A percentile compares a stretch with the other conserved stretches of the same genome.
phyloP scores from a whole-genome alignment of 73 alveolate genomes.

The Symbiodinium pilosum region DNA sequence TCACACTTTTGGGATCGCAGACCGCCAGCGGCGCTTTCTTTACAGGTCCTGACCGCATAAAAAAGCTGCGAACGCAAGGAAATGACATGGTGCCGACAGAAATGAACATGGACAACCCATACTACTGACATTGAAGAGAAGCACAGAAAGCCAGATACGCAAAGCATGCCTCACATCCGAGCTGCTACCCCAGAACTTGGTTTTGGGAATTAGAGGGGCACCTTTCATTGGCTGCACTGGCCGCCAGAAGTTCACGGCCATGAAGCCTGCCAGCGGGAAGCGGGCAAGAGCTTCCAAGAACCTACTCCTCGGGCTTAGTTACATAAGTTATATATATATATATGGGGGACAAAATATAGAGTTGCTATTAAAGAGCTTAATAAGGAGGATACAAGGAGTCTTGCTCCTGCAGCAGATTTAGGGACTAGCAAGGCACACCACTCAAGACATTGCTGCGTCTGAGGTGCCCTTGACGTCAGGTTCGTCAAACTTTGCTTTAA shows the following conservation, averaged over 20 bases:
- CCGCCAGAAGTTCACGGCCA: conserved; percentile 94
- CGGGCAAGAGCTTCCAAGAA: neutral
- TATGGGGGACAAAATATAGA: no score
- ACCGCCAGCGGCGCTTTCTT: conserved; percentile 81
- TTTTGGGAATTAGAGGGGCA: neutral
- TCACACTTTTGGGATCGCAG: conserved; percentile 67
- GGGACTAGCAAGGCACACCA: no score
- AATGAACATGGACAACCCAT: no score
- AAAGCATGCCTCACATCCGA: no score
- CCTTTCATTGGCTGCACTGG: conserved; percentile 81
- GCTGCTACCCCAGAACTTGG: no score
- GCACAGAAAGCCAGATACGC: no score
- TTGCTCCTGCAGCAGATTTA: no score
- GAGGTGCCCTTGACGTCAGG: conserved; percentile 41
- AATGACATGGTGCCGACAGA: neutral
- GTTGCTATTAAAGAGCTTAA: no score
- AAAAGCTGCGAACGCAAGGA: neutral
- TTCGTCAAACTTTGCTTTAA: conserved; percentile 52
- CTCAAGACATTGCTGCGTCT: no score
- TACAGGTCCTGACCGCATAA: neutral
- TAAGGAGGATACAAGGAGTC: no score
- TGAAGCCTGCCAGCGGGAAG: conserved; percentile 24
- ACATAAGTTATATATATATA: no score
- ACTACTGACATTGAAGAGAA: no score
- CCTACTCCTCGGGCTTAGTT: neutral